phyloP scores from a whole-genome alignment of 768 basidiomycete genomes.

The Hericium coralloides region DNA sequence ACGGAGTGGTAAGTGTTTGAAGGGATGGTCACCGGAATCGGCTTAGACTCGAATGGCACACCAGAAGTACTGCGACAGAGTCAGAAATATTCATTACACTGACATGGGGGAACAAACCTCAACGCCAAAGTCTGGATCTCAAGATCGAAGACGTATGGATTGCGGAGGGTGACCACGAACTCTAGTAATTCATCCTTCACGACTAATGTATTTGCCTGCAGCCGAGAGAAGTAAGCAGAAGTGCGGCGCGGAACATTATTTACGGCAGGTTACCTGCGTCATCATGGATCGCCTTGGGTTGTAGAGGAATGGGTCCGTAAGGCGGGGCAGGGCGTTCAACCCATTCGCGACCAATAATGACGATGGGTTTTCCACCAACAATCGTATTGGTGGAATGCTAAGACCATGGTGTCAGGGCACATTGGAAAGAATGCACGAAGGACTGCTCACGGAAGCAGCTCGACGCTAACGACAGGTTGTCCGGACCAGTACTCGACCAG shows the following conservation, averaged over 20 bases:
- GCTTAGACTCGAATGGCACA: slow-evolving; percentile 57
- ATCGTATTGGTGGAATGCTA: slow-evolving; percentile 63
- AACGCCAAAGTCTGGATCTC: slow-evolving; percentile 76
- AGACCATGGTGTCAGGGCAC: not conserved
- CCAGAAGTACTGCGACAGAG: slow-evolving; percentile 62
- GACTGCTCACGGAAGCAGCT: slow-evolving; percentile 59
- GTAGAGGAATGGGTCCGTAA: slow-evolving; percentile 81
- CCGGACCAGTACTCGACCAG: slow-evolving; percentile 84
- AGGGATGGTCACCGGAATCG: slow-evolving; percentile 58
- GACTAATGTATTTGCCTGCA: slow-evolving; percentile 50
- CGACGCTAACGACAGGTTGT: slow-evolving; percentile 68
- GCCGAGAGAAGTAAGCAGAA: not conserved
- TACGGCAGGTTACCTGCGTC: slow-evolving; percentile 38
- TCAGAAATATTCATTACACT: not conserved
- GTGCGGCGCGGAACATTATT: not conserved
- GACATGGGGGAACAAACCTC: slow-evolving; percentile 41
- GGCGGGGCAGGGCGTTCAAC: slow-evolving; percentile 34
- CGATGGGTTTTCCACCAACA: slow-evolving; percentile 69
- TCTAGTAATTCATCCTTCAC: slow-evolving; percentile 82
- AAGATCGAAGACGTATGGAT: slow-evolving; percentile 88
- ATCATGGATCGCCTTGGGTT: slow-evolving; percentile 67
- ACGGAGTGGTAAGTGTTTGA: slow-evolving; percentile 69
- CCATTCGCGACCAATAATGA: slow-evolving; percentile 37
- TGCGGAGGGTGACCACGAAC: slow-evolving; percentile 75
- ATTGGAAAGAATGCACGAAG: not conserved